Conservation (phyloP, 2,329 filamentous ascomycete species). For the Claviceps spartinae region DNA sequence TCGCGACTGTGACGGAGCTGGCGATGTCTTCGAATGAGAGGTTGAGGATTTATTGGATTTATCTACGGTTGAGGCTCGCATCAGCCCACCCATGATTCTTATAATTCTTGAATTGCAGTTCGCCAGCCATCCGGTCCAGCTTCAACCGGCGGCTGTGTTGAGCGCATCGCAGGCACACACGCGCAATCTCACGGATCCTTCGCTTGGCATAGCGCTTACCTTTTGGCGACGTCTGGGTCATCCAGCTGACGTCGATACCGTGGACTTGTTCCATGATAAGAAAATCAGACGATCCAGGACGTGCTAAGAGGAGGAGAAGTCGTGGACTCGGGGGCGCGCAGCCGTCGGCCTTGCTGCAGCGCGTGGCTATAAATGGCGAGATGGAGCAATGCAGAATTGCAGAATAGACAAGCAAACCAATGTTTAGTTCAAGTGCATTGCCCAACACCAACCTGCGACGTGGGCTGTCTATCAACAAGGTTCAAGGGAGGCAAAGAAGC, state of each 20-base stretch:
- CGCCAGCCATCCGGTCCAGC: background rate
- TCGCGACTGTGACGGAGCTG: constrained; percentile 18
- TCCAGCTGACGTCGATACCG: constrained; percentile 81
- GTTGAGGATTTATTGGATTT: constrained; percentile 18
- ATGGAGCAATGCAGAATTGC: no score
- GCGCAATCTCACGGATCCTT: background rate
- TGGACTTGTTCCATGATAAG: constrained; percentile 63
- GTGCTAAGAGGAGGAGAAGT: background rate
- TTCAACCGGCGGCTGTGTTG: background rate
- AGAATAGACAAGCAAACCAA: no score
- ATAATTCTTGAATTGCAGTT: background rate
- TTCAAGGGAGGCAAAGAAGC: no score
- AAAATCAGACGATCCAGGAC: background rate
- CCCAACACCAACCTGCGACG: no score
- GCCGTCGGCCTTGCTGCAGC: background rate
- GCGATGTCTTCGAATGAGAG: constrained; percentile 13
- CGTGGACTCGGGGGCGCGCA: background rate
- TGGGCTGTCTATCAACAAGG: no score
- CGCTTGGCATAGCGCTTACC: constrained; percentile 35
- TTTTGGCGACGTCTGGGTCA: constrained; percentile 68
- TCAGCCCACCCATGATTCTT: background rate
- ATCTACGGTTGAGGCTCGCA: constrained; percentile 10
- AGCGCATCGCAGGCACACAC: background rate
- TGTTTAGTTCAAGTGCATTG: no score
- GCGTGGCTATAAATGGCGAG: background rate